Conservation (phyloP, 305 asterid species). For the Fraxinus dipetala region DNA sequence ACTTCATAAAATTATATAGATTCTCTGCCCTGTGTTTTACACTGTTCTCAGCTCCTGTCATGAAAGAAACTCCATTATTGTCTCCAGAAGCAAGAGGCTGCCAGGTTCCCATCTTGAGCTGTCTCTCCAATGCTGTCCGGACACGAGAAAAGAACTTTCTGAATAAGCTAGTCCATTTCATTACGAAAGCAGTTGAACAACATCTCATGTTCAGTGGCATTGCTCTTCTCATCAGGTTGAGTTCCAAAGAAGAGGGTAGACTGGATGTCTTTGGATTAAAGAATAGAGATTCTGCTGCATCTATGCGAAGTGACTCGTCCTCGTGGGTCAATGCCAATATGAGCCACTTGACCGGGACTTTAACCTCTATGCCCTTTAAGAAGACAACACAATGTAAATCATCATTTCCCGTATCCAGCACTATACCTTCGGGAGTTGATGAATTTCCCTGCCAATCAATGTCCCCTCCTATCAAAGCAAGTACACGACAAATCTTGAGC, state of each 20-base stretch:
- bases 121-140: constrained; percentile 83
- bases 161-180: constrained; percentile 98
- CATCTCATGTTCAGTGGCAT: constrained; percentile 95
- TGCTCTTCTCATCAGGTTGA: constrained; percentile 78
- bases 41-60: constrained; percentile 33
- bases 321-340: constrained; percentile 72
- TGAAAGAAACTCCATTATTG: constrained; percentile 31
- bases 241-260: constrained; percentile 87
- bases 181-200: constrained; percentile 86
- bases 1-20: constrained; percentile 67
- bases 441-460: constrained; percentile 64
- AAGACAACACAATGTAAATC: constrained; percentile 44
- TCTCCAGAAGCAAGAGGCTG: constrained; percentile 47
- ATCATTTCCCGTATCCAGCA: constrained; percentile 39
- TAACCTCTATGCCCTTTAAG: constrained; percentile 62
- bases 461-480: constrained; percentile 91
- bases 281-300: constrained; percentile 93
- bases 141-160: constrained; percentile 91
- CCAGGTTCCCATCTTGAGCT: constrained; percentile 71
- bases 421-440: constrained; percentile 35
- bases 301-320: constrained; percentile 91
- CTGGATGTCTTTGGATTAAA: constrained; percentile 83
- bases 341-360: constrained; percentile 76
- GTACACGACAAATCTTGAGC: constrained; percentile 82
- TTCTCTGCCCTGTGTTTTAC: constrained; percentile 54